These are phyloP conservation scores for Neonectria magnoliae DNA, from an alignment of 2,329 filamentous ascomycete genomes.

Conservation along the genomic window DNA sequence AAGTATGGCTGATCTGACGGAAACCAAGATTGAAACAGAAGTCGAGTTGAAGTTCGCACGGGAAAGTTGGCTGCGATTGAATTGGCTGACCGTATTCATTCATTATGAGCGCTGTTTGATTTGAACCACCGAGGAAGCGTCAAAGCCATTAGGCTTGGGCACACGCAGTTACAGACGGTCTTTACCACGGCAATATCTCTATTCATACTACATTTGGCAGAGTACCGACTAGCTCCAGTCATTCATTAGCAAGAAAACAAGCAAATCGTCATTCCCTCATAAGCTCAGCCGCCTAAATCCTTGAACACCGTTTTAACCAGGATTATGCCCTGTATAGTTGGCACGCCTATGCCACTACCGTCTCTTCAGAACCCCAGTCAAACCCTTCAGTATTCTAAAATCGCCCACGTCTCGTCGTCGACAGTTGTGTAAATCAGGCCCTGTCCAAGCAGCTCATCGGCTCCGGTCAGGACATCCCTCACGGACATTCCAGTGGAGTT, in stretches of 20 bases:
- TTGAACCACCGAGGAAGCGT: slow-evolving; percentile 9
- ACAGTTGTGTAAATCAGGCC: slow-evolving; percentile 90
- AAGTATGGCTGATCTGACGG: slow-evolving; percentile 2
- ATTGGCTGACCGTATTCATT: slow-evolving; percentile 17
- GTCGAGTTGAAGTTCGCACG: background rate
- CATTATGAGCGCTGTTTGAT: slow-evolving; percentile 10
- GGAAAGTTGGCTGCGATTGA: background rate
- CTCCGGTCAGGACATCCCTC: slow-evolving; percentile 77
- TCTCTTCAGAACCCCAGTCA: background rate
- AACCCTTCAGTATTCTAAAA: slow-evolving; percentile 71
- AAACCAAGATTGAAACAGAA: slow-evolving; percentile 4
- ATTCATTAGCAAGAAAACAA: slow-evolving; percentile 39
- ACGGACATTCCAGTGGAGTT: slow-evolving; percentile 71
- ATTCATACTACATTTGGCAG: slow-evolving; percentile 23
- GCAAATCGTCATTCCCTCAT: slow-evolving; percentile 41
- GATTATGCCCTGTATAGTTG: slow-evolving; percentile 26
- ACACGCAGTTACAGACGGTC: slow-evolving; percentile 25
- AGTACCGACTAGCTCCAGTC: slow-evolving; percentile 38
- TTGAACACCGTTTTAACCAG: slow-evolving; percentile 42
- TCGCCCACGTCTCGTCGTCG: slow-evolving; percentile 91
- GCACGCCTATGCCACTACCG: background rate
- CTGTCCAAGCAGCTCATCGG: slow-evolving; percentile 79
- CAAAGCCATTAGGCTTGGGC: slow-evolving; percentile 5
- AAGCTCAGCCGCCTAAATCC: slow-evolving; percentile 33
- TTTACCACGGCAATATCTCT: slow-evolving; percentile 31